phyloP scores from a whole-genome alignment of 768 basidiomycete genomes.

The Podaxis sp. region DNA sequence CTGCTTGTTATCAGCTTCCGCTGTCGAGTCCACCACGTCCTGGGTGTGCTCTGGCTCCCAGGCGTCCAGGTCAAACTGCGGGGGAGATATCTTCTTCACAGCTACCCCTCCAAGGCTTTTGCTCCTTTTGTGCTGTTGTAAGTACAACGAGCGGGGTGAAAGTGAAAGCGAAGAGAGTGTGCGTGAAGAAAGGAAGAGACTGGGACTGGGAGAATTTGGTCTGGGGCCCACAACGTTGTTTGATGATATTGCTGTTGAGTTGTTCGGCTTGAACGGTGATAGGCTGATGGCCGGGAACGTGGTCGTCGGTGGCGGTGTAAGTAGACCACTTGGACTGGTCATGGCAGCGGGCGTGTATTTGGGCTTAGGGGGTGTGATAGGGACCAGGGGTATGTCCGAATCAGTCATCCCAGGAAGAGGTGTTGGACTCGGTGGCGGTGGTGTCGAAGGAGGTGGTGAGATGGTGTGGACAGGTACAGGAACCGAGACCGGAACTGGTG shows the following conservation, averaged over 20 bases:
- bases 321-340: slow-evolving; percentile 1
- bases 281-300: slow-evolving; percentile 9
- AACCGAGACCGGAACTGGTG: slow-evolving; percentile 9
- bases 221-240: neutral
- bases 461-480: neutral
- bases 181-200: slow-evolving; percentile 9
- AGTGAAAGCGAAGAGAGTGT: slow-evolving; percentile 11
- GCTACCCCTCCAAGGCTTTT: slow-evolving; percentile 11
- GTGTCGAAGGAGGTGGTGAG: slow-evolving; percentile 2
- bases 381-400: slow-evolving; percentile 4
- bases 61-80: neutral
- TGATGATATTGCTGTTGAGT: neutral
- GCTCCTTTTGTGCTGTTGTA: slow-evolving; percentile 2
- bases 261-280: slow-evolving; percentile 8
- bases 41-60: neutral
- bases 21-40: neutral
- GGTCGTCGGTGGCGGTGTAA: slow-evolving; percentile 3
- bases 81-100: slow-evolving; percentile 11
- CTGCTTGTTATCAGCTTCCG: neutral
- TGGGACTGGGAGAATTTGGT: slow-evolving; percentile 1
- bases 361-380: slow-evolving; percentile 5
- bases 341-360: neutral
- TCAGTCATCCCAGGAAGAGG: neutral
- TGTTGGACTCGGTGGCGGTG: slow-evolving; percentile 8
- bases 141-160: slow-evolving; percentile 5